Base-by-base conservation (phyloP, 2,329 filamentous ascomycete species). In the Penicillium palitans region DNA sequence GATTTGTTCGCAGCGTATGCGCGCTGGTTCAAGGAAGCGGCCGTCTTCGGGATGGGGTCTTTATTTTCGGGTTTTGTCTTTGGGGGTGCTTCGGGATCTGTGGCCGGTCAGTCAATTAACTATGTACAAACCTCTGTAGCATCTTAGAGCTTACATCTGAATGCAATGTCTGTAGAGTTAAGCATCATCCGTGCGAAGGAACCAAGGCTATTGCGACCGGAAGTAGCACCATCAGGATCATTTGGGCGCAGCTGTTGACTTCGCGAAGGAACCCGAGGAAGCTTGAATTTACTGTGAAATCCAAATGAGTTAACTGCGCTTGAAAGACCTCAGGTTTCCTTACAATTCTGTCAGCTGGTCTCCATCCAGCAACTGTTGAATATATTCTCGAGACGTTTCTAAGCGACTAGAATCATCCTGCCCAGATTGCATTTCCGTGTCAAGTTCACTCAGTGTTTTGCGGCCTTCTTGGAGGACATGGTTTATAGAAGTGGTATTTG, bases 311-410 rank as follows among this genome's bases (percentile, higher is more conserved):
- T 48, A 25, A 55, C 48, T 24, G 13, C 13, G 21, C 21, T n/a
- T 37, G n/a, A 8, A 24, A 29, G 29, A 25, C 6, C 25, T 39
- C 15, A n/a, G 6, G 29, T 17, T 44, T 40, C 24, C 74, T 69
- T 68, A 79, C 77, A 77, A 78, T 67, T 78, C 73, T 6, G 76
- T 77, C 63, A 77, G 79, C 60, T 87, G 87, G n/a, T 87, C 84
- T 2, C 87, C 83, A 69, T 87, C 86, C 56, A 97, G 75, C 41
- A 96, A 83, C 62, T 87, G 86, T 57, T 90, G 84, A 31, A 97
- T 80, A 72, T 93, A 87, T 66, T 89, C 83, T 46, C 93, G 81
- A 12, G 87, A 88, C 66, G 88, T 86, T 66, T 90, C 87, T 47
- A 93, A 79, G 62, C 86, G 84, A 70, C 84, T 84, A 21, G 89